phyloP scores from a whole-genome alignment of 1,139 yeast genomes.

The Geotrichum candidum region DNA sequence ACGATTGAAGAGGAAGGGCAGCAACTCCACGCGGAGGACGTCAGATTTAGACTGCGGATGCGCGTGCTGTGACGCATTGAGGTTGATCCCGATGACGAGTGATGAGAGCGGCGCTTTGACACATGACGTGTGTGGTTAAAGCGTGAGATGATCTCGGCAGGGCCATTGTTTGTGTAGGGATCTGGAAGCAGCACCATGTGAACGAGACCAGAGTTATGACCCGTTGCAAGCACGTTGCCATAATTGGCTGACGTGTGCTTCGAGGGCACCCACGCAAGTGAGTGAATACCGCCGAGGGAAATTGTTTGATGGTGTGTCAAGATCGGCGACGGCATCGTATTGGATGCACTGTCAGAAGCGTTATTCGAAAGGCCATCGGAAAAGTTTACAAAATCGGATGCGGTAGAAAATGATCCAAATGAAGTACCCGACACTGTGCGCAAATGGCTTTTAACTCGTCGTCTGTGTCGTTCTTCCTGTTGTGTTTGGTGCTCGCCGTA shows the following conservation, averaged over 20 bases:
- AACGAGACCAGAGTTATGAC: slow-evolving; percentile 64
- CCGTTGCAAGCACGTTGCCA: slow-evolving; percentile 50
- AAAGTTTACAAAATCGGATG: background rate
- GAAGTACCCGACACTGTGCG: slow-evolving; percentile 15
- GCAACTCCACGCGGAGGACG: slow-evolving; percentile 40
- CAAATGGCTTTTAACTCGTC: slow-evolving; percentile 21
- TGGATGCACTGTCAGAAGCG: background rate
- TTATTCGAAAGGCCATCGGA: background rate
- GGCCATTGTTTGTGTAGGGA: slow-evolving; percentile 40
- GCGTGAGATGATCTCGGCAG: slow-evolving; percentile 68
- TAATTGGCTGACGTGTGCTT: slow-evolving; percentile 32
- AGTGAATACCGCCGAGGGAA: slow-evolving; percentile 59
- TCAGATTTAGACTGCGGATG: slow-evolving; percentile 38
- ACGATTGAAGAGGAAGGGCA: slow-evolving; percentile 44
- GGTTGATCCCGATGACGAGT: slow-evolving; percentile 6
- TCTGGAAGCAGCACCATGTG: slow-evolving; percentile 64
- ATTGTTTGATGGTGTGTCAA: slow-evolving; percentile 73
- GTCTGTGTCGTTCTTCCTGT: background rate
- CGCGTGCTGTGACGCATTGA: slow-evolving; percentile 21
- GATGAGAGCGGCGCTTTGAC: slow-evolving; percentile 21
- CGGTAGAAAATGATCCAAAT: slow-evolving; percentile 1
- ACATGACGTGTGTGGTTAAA: slow-evolving; percentile 68
- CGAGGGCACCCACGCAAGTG: slow-evolving; percentile 57
- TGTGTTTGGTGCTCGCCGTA: background rate
- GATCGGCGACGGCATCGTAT: slow-evolving; percentile 26